Conservation (phyloP, 306 rosid species). For the Gleditsia sinensis region DNA sequence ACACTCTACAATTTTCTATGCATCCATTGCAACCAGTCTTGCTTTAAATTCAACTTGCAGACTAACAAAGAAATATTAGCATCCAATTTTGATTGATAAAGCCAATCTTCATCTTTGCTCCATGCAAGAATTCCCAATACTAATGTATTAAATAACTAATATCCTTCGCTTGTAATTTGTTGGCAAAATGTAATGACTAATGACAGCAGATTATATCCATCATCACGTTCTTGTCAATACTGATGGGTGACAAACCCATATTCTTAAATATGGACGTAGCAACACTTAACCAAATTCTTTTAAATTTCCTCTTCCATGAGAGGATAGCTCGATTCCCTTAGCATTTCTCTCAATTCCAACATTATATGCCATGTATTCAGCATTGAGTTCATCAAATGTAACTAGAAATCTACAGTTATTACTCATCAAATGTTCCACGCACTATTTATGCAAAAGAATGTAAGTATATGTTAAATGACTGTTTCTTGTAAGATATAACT, state of each 20-base stretch:
- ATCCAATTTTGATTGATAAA: constrained; percentile 3
- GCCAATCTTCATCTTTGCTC: neutral
- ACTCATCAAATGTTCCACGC: neutral
- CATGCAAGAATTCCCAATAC: constrained; percentile 1
- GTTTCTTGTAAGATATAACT: neutral
- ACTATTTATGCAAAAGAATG: constrained; percentile 11
- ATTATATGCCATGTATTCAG: neutral
- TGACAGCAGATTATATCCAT: neutral
- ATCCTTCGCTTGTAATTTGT: neutral
- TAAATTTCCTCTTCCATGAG: neutral
- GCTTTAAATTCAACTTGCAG: neutral
- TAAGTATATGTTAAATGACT: neutral
- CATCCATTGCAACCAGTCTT: neutral
- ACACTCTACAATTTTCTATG: neutral
- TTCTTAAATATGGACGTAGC: constrained; percentile 8
- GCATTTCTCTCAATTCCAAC: constrained; percentile 9
- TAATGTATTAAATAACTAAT: neutral
- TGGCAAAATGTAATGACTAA: neutral
- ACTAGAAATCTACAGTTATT: neutral
- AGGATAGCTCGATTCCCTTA: constrained; percentile 14
- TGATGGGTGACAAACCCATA: neutral
- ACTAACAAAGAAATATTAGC: neutral
- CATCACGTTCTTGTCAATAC: neutral
- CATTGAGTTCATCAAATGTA: neutral
- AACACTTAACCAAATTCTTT: neutral